phyloP scores from a whole-genome alignment of 495 filamentous ascomycete genomes.

The Recurvomyces mirabilis region DNA sequence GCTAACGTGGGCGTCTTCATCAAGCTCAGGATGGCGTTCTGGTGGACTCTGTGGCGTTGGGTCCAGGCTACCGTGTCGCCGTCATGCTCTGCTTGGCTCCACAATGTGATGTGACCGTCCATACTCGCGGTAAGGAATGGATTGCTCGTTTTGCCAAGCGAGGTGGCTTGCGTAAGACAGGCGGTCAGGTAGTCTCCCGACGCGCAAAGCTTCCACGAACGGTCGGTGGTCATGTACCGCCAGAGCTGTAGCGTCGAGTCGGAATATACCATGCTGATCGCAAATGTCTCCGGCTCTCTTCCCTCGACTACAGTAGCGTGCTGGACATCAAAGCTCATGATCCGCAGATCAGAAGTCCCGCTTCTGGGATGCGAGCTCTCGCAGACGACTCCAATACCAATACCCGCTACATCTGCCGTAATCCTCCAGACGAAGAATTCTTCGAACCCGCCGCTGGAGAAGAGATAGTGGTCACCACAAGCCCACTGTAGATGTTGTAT shows the following conservation, averaged over 20 bases:
- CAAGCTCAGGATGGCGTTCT: constrained; percentile 60
- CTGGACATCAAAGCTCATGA: constrained; percentile 57
- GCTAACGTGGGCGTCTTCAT: constrained; percentile 24
- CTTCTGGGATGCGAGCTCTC: constrained; percentile 50
- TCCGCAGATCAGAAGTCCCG: constrained; percentile 57
- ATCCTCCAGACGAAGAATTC: constrained; percentile 83
- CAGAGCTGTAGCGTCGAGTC: constrained; percentile 48
- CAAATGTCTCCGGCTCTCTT: constrained; percentile 33
- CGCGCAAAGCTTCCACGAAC: constrained; percentile 45
- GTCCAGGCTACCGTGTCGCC: constrained; percentile 5
- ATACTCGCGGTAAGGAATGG: constrained; percentile 49
- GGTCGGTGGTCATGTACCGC: not conserved
- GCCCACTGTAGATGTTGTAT: constrained; percentile 76
- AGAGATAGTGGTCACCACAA: constrained; percentile 48
- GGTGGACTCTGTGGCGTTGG: constrained; percentile 41
- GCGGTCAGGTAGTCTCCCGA: constrained; percentile 59
- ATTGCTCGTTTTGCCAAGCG: constrained; percentile 22
- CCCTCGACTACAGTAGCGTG: constrained; percentile 25
- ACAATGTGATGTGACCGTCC: constrained; percentile 49
- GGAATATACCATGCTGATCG: constrained; percentile 60
- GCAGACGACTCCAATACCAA: constrained; percentile 49
- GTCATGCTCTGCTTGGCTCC: constrained; percentile 20
- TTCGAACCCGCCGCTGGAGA: constrained; percentile 76
- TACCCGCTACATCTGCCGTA: constrained; percentile 35
- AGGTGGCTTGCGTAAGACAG: constrained; percentile 50